Evolutionary conservation across 371 early-diverging fungal species (phyloP).

Genomic region (Syncephalastrum sp.): DNA sequence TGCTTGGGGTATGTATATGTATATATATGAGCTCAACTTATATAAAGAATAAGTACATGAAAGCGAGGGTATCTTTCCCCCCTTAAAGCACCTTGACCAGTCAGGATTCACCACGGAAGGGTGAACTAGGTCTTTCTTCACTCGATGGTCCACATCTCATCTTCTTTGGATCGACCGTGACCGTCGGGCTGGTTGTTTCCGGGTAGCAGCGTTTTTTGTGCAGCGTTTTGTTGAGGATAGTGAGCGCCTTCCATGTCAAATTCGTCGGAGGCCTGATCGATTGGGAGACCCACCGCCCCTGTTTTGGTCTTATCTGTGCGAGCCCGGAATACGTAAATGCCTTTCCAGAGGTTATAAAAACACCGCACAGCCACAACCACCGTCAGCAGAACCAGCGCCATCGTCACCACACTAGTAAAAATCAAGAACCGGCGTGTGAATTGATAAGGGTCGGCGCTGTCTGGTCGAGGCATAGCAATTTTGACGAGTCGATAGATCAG

Average conservation of each 20-base stretch:
- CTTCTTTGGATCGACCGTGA: not conserved
- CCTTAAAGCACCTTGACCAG: too few species aligned
- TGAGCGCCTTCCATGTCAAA: slow-evolving; percentile 12
- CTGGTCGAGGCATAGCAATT: slow-evolving; percentile 23
- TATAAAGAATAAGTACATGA: too few species aligned
- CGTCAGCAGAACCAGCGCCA: slow-evolving; percentile 25
- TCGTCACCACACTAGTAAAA: slow-evolving; percentile 42
- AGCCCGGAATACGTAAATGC: slow-evolving; percentile 21
- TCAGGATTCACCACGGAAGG: too few species aligned
- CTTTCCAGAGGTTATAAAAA: slow-evolving; percentile 25
- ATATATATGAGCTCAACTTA: too few species aligned
- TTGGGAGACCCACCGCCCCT: slow-evolving; percentile 12
- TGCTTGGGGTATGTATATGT: too few species aligned
- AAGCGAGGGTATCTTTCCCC: too few species aligned
- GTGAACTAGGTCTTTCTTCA: not conserved
- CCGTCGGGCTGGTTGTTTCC: not conserved
- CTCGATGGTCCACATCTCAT: slow-evolving; percentile 9
- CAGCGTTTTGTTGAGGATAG: not conserved
- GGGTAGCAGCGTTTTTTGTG: not conserved
- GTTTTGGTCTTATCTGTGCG: slow-evolving; percentile 16
- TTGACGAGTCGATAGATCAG: slow-evolving; percentile 35
- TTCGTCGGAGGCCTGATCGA: slow-evolving; percentile 30
- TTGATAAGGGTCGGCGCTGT: slow-evolving; percentile 33
- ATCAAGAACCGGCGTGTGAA: slow-evolving; percentile 48
- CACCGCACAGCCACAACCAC: slow-evolving; percentile 21